Conservation (phyloP, 2,329 filamentous ascomycete genomes). For the Trichoderma arundinaceum region DNA sequence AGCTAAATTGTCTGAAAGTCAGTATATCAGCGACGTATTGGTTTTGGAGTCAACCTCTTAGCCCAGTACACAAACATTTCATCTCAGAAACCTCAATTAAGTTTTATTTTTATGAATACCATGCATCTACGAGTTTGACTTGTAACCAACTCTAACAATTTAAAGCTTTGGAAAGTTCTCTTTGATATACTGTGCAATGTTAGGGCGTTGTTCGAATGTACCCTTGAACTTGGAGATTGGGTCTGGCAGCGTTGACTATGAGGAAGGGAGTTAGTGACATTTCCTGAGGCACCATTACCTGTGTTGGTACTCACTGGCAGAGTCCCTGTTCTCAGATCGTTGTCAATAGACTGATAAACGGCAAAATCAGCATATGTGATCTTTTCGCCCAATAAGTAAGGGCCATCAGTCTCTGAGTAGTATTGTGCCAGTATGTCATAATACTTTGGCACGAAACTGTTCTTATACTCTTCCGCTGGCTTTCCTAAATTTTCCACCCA, state of each 20-base stretch:
- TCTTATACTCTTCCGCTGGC: constrained; percentile 42
- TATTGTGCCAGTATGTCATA: constrained; percentile 41
- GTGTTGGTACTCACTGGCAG: constrained; percentile 43
- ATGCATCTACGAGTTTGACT: neutral
- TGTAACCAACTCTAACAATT: too few species aligned
- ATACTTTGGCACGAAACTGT: constrained; percentile 39
- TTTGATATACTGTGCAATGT: constrained; percentile 28
- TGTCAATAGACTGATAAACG: constrained; percentile 48
- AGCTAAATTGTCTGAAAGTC: neutral
- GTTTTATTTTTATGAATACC: too few species aligned
- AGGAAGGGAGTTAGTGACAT: neutral
- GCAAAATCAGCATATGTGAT: constrained; percentile 49
- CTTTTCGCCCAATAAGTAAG: constrained; percentile 46
- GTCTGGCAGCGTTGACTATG: neutral
- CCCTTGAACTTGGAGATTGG: constrained; percentile 1
- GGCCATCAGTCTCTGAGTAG: constrained; percentile 41
- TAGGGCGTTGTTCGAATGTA: constrained; percentile 25
- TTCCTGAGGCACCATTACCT: neutral
- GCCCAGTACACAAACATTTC: neutral
- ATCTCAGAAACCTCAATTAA: too few species aligned
- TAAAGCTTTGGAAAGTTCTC: neutral
- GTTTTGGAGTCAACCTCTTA: neutral
- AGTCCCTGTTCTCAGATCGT: constrained; percentile 43
- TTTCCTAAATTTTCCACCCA: constrained; percentile 41
- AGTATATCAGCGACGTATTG: constrained; percentile 2